phyloP scores from a whole-genome alignment of 495 filamentous ascomycete species.

The Viridothelium virens region DNA sequence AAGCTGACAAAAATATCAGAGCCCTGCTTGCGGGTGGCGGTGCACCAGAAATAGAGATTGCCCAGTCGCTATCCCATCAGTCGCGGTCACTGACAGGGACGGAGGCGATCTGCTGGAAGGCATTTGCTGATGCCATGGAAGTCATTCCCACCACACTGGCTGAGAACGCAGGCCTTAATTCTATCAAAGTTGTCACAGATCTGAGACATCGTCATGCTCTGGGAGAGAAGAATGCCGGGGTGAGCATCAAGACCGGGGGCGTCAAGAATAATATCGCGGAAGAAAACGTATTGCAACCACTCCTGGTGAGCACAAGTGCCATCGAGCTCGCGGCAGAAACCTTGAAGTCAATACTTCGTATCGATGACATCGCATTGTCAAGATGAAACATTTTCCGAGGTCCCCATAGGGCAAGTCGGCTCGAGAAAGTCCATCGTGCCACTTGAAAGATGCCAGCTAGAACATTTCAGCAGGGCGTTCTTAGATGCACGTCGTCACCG shows the following conservation, averaged over 20 bases:
- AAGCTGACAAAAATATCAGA: conserved; percentile 11
- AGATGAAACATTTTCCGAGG: conserved; percentile 10
- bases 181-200: conserved; percentile 98
- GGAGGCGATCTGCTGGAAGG: conserved; percentile 96
- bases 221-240: conserved; percentile 90
- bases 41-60: conserved; percentile 91
- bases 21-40: conserved; percentile 94
- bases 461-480: not conserved
- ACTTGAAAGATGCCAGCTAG: not conserved
- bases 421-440: not conserved
- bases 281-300: conserved; percentile 93
- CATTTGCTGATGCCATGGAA: conserved; percentile 95
- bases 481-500: too few species aligned
- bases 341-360: conserved; percentile 96
- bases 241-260: conserved; percentile 93
- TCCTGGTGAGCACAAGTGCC: conserved; percentile 92
- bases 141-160: conserved; percentile 94
- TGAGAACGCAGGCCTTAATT: conserved; percentile 94
- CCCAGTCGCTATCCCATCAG: conserved; percentile 68
- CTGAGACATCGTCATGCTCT: conserved; percentile 85
- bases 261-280: conserved; percentile 92
- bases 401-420: not conserved
- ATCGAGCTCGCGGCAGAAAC: conserved; percentile 96
- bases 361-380: conserved; percentile 78
- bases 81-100: conserved; percentile 79